phyloP scores from a whole-genome alignment of 306 rosid genomes.

The Cucurbita pepo region DNA sequence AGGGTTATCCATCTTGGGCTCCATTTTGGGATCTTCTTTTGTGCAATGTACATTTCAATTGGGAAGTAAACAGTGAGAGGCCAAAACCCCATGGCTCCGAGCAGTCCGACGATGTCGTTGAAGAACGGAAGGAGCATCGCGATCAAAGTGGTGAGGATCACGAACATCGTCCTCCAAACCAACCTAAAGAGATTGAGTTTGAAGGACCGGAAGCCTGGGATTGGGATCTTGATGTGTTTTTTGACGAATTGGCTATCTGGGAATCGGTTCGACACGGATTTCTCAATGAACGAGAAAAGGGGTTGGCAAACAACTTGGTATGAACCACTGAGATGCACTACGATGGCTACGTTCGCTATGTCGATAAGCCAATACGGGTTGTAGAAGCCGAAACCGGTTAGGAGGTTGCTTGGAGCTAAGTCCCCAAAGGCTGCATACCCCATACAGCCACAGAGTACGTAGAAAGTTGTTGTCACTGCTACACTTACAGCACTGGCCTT shows the following conservation, averaged over 20 bases:
- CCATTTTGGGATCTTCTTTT: slow-evolving; percentile 63
- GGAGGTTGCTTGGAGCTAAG: slow-evolving; percentile 59
- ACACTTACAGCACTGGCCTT: slow-evolving; percentile 45
- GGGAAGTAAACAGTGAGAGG: slow-evolving; percentile 33
- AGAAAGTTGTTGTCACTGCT: slow-evolving; percentile 48
- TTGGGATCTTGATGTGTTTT: slow-evolving; percentile 26
- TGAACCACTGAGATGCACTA: slow-evolving; percentile 68
- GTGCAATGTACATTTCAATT: slow-evolving; percentile 52
- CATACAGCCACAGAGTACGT: slow-evolving; percentile 62
- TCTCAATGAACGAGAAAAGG: slow-evolving; percentile 57
- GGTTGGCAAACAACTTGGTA: slow-evolving; percentile 80
- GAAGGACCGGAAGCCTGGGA: slow-evolving; percentile 25
- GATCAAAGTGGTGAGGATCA: slow-evolving; percentile 35
- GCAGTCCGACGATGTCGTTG: slow-evolving; percentile 62
- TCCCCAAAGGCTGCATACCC: slow-evolving; percentile 89
- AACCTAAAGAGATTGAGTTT: slow-evolving; percentile 36
- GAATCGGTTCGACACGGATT: slow-evolving; percentile 22
- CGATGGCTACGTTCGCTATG: slow-evolving; percentile 75
- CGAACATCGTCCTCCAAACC: slow-evolving; percentile 52
- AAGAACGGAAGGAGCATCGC: slow-evolving; percentile 78
- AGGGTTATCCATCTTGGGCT: slow-evolving; percentile 52
- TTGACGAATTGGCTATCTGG: slow-evolving; percentile 23
- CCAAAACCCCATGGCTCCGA: slow-evolving; percentile 78
- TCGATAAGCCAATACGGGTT: slow-evolving; percentile 73
- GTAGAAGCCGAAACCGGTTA: slow-evolving; percentile 73